Evolutionary conservation across 2,329 filamentous ascomycete species (phyloP).

Genomic region (Calonectria crousiana): DNA sequence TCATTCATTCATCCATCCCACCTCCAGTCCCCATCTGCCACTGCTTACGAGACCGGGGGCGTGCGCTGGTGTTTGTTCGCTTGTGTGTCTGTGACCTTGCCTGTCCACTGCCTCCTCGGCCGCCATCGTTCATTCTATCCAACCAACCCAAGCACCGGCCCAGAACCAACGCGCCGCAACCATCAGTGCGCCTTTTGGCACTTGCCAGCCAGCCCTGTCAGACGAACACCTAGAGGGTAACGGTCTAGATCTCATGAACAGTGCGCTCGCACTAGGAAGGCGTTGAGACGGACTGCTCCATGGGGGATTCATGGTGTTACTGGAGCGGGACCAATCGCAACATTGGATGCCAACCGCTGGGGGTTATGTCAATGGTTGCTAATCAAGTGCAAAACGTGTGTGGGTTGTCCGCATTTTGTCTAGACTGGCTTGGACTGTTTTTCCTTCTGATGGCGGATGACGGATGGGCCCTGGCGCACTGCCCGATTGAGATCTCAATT

Average conservation of each 20-base stretch:
- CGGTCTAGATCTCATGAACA: conserved; percentile 5
- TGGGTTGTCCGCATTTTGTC: conserved; percentile 7
- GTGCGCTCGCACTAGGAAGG: conserved; percentile 2
- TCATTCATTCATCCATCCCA: conserved; percentile 3
- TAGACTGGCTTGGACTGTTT: neutral
- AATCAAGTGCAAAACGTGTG: conserved; percentile 36
- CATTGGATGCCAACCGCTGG: neutral
- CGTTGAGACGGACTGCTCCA: neutral
- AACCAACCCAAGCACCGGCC: neutral
- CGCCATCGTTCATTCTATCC: neutral
- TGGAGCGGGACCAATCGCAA: conserved; percentile 34
- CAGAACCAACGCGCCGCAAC: neutral
- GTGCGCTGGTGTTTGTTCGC: neutral
- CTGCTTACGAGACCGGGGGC: neutral
- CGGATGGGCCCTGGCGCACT: conserved; percentile 33
- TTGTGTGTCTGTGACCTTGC: neutral
- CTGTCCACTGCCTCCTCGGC: neutral
- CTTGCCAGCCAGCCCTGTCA: neutral
- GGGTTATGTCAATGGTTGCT: conserved; percentile 39
- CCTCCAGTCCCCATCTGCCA: neutral
- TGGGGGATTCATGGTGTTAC: conserved; percentile 23
- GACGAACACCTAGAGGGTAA: neutral
- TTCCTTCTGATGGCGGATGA: conserved; percentile 11
- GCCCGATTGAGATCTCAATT: conserved; percentile 44
- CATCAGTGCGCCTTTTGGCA: neutral